Conservation (phyloP, 2,329 filamentous ascomycete species). For the Xylaria hypoxylon region DNA sequence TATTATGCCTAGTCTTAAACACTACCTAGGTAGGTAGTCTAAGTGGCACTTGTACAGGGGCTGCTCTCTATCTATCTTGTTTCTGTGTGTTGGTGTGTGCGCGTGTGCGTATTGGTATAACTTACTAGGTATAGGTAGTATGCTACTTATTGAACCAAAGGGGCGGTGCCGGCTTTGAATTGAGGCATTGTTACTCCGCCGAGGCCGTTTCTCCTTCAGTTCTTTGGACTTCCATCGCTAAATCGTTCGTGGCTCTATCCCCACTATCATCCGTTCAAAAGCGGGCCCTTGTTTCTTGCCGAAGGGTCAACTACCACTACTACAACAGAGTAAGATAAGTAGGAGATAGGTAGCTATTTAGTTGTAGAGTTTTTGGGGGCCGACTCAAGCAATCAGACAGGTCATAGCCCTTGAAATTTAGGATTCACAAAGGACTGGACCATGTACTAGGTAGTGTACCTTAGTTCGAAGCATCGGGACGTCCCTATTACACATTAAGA, state of each 20-base stretch:
- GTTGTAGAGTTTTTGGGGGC: not conserved
- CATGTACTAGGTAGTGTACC: not conserved
- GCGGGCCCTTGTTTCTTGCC: conserved; percentile 30
- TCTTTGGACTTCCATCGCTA: conserved; percentile 40
- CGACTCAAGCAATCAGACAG: conserved; percentile 11
- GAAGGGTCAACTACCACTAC: conserved; percentile 9
- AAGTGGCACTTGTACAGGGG: not conserved
- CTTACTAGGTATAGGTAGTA: not conserved
- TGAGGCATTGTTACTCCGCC: conserved; percentile 16
- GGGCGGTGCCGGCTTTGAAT: conserved; percentile 15
- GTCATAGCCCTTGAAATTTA: not conserved
- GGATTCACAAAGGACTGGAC: conserved; percentile 7
- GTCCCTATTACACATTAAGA: not conserved
- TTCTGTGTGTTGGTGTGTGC: not conserved
- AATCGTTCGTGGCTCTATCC: conserved; percentile 35
- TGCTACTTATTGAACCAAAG: conserved; percentile 5
- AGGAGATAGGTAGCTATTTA: not conserved
- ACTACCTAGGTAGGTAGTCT: not conserved
- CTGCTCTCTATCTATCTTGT: not conserved
- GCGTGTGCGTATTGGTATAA: not conserved
- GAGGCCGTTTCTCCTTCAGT: conserved; percentile 16
- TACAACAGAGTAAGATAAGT: not conserved
- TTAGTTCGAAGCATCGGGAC: not conserved
- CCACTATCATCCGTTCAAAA: conserved; percentile 43
- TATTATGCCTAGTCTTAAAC: not conserved